A percentile compares a stretch with the other conserved stretches of the same genome.
phyloP scores from a whole-genome alignment of 306 rosid genomes.

The Fragaria vesca region DNA sequence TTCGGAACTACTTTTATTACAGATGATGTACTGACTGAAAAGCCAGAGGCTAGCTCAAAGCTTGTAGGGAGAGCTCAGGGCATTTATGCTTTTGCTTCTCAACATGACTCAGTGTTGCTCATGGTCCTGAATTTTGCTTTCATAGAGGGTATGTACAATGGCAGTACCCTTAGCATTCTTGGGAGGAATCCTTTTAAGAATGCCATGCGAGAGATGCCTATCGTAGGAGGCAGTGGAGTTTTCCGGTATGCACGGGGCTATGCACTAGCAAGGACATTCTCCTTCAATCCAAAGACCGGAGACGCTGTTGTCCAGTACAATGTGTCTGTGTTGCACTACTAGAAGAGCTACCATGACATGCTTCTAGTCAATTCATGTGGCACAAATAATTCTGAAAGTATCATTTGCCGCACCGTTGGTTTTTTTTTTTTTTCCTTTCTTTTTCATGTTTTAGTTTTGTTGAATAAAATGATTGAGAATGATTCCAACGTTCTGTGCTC shows the following conservation, averaged over 20 bases:
- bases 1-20: conserved; percentile 29
- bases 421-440: background rate
- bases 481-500: background rate
- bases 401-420: background rate
- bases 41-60: conserved; percentile 28
- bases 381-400: background rate
- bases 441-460: background rate
- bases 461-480: background rate
- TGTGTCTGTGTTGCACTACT: conserved; percentile 28
- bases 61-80: conserved; percentile 44
- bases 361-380: conserved; percentile 2
- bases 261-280: conserved; percentile 33
- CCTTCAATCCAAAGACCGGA: conserved; percentile 11
- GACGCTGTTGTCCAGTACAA: conserved; percentile 41
- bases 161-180: conserved; percentile 34
- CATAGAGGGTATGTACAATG: conserved; percentile 27
- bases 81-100: conserved; percentile 40
- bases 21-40: conserved; percentile 33
- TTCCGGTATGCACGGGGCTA: conserved; percentile 37
- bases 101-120: conserved; percentile 31
- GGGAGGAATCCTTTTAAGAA: conserved; percentile 32
- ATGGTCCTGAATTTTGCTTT: conserved; percentile 39
- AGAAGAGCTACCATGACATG: background rate
- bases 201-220: conserved; percentile 35
- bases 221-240: conserved; percentile 40